Base-by-base conservation (phyloP, 257 asterid genomes). In the Penstemon barbatus region DNA sequence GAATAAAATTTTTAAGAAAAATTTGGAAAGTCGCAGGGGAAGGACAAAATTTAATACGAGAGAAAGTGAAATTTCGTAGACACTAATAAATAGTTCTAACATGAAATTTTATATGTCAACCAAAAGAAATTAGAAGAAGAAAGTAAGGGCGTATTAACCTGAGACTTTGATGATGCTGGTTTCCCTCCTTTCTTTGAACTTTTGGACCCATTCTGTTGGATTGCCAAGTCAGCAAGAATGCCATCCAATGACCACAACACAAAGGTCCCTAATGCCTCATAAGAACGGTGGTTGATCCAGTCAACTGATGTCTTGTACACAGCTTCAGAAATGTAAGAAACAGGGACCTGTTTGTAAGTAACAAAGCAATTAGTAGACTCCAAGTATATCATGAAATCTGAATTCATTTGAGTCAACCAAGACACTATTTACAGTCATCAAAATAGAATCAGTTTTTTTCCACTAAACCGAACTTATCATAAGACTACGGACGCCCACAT, bases 251-350 rank as follows among this genome's bases (percentile, higher is more conserved):
- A 79, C 98, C 98, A 89, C 40, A 85, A 5, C 49, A 92, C 91
- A 80, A 89, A 85, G 50, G 84, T 71, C 41, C 81, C 92, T 13
- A 92, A 84, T 57, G 93, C 88, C 72, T 87, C 96, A 7, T 70
- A 37, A 10, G 96, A 84, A 39, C 82, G 85, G 48, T 87, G 84
- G 72, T 76, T 88, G 78, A 92, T 85, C 97, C 98, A 92, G 64
- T 89, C 96, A 68, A 78, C 85, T 46, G 98, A 86, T 15, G 86
- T 83, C 83, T 79, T 90, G 82, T 86, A 85, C 60, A 86, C 95
- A 59, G 83, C 68, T 60, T 92, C 93, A 43, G 88, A 78, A 33
- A 92, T 74, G 72, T 81, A 85, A 60, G 86, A 87, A 68, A 87
- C 75, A 12, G 97, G 98, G 48, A 92, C 80, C 98, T 92, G 81